These are phyloP conservation scores for Debaryomyces coudertii DNA, from an alignment of 1,139 yeast species.

Conservation along the genomic window DNA sequence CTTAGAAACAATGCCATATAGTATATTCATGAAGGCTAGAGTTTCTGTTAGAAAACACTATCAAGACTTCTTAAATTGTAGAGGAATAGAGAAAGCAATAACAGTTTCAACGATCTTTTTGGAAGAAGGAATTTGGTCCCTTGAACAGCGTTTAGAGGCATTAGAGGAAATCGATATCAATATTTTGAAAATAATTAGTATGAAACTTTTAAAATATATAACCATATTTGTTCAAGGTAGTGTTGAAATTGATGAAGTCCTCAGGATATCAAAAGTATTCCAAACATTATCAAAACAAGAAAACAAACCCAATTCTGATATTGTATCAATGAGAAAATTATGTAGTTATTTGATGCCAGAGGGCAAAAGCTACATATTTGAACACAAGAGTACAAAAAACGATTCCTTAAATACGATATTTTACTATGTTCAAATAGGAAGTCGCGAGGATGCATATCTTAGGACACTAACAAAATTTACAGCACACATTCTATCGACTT, in stretches of 20 bases:
- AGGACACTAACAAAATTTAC: slow-evolving; percentile 47
- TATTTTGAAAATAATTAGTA: slow-evolving; percentile 24
- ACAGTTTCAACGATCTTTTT: slow-evolving; percentile 52
- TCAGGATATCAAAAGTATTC: slow-evolving; percentile 16
- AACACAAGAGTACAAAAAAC: slow-evolving; percentile 28
- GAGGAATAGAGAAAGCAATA: slow-evolving; percentile 46
- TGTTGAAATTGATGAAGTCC: slow-evolving; percentile 18
- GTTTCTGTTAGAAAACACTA: slow-evolving; percentile 47
- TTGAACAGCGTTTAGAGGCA: slow-evolving; percentile 50
- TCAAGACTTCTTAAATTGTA: slow-evolving; percentile 36
- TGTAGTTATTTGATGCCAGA: slow-evolving; percentile 38
- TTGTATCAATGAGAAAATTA: slow-evolving; percentile 20
- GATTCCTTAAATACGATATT: slow-evolving; percentile 56
- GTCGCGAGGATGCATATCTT: slow-evolving; percentile 32
- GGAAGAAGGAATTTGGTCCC: slow-evolving; percentile 55
- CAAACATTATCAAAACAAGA: not conserved
- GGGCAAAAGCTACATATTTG: slow-evolving; percentile 36
- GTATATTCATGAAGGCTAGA: slow-evolving; percentile 46
- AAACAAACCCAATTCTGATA: not conserved
- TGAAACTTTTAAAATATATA: slow-evolving; percentile 32
- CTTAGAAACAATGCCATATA: slow-evolving; percentile 24
- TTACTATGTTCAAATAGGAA: slow-evolving; percentile 59
- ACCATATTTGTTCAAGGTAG: slow-evolving; percentile 57
- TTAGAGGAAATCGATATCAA: slow-evolving; percentile 32
- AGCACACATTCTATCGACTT: slow-evolving; percentile 44